phyloP scores from a whole-genome alignment of 1,284 basidiomycete species.

The Cryptococcus jaspeensis region DNA sequence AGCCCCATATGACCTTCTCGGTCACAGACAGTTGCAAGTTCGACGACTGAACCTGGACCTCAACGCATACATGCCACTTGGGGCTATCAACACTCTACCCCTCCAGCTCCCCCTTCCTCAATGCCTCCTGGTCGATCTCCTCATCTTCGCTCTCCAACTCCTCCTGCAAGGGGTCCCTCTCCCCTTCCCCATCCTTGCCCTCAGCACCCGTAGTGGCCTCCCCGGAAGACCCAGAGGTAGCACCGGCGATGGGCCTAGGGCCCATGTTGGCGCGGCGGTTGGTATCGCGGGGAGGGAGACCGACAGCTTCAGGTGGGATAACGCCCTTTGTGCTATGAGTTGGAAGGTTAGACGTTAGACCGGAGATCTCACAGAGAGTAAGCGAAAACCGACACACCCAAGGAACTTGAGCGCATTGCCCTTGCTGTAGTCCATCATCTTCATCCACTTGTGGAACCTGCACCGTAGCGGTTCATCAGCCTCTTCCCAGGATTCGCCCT shows the following conservation, averaged over 20 bases:
- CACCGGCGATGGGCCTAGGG: slow-evolving; percentile 56
- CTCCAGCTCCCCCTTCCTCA: slow-evolving; percentile 67
- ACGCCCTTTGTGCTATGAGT: slow-evolving; percentile 62
- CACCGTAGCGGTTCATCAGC: slow-evolving; percentile 7
- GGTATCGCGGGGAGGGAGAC: not conserved
- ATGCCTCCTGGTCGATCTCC: slow-evolving; percentile 61
- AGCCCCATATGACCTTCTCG: too few species aligned
- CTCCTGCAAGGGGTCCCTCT: slow-evolving; percentile 50
- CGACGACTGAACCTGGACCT: too few species aligned
- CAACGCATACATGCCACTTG: too few species aligned
- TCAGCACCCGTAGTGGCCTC: slow-evolving; percentile 62
- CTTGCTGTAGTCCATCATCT: slow-evolving; percentile 41
- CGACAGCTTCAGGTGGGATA: slow-evolving; percentile 61
- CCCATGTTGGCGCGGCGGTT: slow-evolving; percentile 55
- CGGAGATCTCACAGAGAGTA: too few species aligned
- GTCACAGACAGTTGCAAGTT: too few species aligned
- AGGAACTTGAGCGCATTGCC: slow-evolving; percentile 33
- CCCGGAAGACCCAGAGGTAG: slow-evolving; percentile 50
- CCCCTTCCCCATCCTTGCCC: slow-evolving; percentile 60
- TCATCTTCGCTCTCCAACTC: slow-evolving; percentile 57
- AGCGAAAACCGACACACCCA: slow-evolving; percentile 54
- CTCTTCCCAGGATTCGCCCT: too few species aligned
- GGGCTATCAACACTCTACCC: slow-evolving; percentile 51
- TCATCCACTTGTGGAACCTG: slow-evolving; percentile 48
- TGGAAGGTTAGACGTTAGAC: not conserved